A percentile compares a stretch with the other conserved stretches of the same genome.
Evolutionary conservation across 345 rosid genomes (phyloP).

Genomic region (Boechera retrofracta): DNA sequence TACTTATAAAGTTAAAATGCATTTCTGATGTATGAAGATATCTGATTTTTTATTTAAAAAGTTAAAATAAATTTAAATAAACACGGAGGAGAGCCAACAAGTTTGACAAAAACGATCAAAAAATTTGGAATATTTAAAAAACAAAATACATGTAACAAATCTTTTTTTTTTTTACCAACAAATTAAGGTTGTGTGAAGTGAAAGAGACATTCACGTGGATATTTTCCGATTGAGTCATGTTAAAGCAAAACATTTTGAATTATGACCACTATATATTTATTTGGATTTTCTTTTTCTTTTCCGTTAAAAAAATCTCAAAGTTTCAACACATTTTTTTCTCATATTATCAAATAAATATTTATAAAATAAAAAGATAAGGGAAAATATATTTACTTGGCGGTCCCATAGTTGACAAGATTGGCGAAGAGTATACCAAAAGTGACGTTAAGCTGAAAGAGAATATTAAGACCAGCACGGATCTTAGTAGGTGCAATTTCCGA

Average conservation of each 20-base stretch:
- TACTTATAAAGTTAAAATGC: background rate
- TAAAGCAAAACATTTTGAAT: background rate
- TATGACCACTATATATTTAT: conserved; percentile 8
- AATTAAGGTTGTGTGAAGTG: conserved; percentile 3
- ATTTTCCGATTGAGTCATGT: background rate
- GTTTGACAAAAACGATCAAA: background rate
- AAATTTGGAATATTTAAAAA: background rate
- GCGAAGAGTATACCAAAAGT: conserved; percentile 96
- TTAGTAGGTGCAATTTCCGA: conserved; percentile 97
- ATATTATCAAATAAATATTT: background rate
- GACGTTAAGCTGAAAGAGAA: conserved; percentile 90
- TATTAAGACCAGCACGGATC: conserved; percentile 91
- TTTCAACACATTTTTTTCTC: conserved; percentile 13
- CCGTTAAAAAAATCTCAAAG: background rate
- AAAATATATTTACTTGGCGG: conserved; percentile 66
- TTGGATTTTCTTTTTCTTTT: background rate
- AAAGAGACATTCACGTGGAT: conserved; percentile 21
- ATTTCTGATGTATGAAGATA: background rate
- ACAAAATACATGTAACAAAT: background rate
- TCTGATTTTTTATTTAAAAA: background rate
- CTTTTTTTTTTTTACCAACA: background rate
- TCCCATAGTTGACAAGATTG: conserved; percentile 88
- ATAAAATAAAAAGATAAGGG: background rate
- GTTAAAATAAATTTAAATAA: background rate
- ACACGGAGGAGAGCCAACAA: background rate